A percentile compares a stretch with the other conserved stretches of the same genome.
Conservation (phyloP, 164 flowering plant species). For the Nymphaea thermarum region DNA sequence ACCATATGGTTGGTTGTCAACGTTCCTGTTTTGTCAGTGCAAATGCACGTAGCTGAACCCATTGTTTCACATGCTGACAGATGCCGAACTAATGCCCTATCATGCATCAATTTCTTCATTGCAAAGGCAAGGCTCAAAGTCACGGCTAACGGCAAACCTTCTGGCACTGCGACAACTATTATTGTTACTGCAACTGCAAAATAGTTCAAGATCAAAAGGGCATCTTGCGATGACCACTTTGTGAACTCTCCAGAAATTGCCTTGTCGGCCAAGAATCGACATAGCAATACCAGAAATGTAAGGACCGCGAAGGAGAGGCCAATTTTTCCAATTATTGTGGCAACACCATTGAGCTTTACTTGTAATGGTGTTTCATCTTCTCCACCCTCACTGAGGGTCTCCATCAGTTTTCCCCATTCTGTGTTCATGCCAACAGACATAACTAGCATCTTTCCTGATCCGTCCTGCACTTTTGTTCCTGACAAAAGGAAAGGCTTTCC, state of each 20-base stretch:
- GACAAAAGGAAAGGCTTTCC: slow-evolving; percentile 33
- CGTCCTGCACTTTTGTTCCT: slow-evolving; percentile 47
- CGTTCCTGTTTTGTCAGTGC: slow-evolving; percentile 57
- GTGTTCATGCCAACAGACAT: slow-evolving; percentile 51
- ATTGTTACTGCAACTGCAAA: slow-evolving; percentile 47
- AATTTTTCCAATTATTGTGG: slow-evolving; percentile 43
- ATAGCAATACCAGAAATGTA: slow-evolving; percentile 28
- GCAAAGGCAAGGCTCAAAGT: slow-evolving; percentile 54
- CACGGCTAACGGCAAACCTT: slow-evolving; percentile 50
- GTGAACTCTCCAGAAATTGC: slow-evolving; percentile 16
- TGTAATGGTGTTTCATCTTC: slow-evolving; percentile 49
- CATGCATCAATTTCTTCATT: slow-evolving; percentile 41
- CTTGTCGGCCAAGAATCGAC: slow-evolving; percentile 28
- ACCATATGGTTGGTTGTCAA: slow-evolving; percentile 46
- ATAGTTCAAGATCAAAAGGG: slow-evolving; percentile 25
- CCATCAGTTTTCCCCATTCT: slow-evolving; percentile 55
- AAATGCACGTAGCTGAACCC: slow-evolving; percentile 44
- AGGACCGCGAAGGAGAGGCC: slow-evolving; percentile 30
- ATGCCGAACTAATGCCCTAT: slow-evolving; percentile 35
- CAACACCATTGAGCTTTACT: slow-evolving; percentile 50
- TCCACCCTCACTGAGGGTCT: slow-evolving; percentile 34
- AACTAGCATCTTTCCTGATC: slow-evolving; percentile 42
- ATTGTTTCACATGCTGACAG: slow-evolving; percentile 55
- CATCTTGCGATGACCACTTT: slow-evolving; percentile 30
- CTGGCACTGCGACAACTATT: slow-evolving; percentile 50